phyloP scores from a whole-genome alignment of 1,284 basidiomycete genomes.

The Rhodotorula sp. region DNA sequence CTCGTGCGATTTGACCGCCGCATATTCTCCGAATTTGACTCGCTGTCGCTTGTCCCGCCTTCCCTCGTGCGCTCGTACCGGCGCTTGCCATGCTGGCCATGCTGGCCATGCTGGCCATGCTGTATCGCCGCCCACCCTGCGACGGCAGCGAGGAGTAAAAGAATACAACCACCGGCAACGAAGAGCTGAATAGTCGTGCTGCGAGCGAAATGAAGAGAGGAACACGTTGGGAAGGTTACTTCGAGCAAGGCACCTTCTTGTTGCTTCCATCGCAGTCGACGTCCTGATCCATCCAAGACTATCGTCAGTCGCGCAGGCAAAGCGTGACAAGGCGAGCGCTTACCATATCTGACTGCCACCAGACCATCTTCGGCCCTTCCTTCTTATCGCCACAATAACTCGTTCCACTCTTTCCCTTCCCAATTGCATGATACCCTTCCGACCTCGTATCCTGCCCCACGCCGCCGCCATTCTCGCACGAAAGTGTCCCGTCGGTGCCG shows the following conservation, averaged over 20 bases:
- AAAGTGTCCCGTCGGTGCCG: background rate
- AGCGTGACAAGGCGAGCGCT: background rate
- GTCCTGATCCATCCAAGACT: background rate
- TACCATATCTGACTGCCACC: slow-evolving; percentile 13
- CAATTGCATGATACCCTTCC: slow-evolving; percentile 8
- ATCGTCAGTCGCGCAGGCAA: background rate
- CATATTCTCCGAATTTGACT: no score
- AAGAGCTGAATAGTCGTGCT: no score
- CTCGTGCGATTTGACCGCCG: no score
- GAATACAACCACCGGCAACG: no score
- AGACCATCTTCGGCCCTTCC: background rate
- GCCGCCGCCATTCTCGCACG: background rate
- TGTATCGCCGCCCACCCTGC: no score
- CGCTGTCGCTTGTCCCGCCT: no score
- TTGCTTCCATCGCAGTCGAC: slow-evolving; percentile 9
- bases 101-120: no score
- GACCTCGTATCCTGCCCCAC: background rate
- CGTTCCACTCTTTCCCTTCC: slow-evolving; percentile 2
- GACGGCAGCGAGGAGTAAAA: no score
- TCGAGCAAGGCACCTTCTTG: background rate
- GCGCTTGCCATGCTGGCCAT: no score
- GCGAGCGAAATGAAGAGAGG: no score
- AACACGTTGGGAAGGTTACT: no score
- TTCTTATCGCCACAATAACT: slow-evolving; percentile 4
- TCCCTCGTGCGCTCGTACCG: no score